phyloP scores from a whole-genome alignment of 2,329 filamentous ascomycete species.

The Neophaeococcomyces aloes region DNA sequence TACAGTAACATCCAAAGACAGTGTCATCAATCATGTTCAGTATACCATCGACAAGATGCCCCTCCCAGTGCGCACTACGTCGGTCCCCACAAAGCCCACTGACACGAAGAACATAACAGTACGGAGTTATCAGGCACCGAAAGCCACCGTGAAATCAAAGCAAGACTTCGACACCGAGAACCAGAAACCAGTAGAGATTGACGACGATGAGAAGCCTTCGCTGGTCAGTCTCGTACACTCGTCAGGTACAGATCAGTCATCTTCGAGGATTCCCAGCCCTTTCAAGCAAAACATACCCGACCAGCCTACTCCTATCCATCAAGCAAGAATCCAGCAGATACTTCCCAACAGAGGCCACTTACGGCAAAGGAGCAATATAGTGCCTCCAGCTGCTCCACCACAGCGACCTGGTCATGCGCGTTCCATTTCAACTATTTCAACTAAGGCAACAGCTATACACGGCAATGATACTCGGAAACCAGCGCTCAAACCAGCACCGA shows the following conservation, averaged over 20 bases:
- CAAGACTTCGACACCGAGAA: background rate
- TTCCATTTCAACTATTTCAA: conserved; percentile 1
- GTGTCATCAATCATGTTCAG: no score
- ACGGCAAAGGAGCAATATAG: conserved; percentile 4
- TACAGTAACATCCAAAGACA: no score
- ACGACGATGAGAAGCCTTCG: background rate
- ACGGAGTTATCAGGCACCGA: background rate
- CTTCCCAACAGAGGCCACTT: background rate
- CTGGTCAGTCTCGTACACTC: background rate
- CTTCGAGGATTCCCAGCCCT: conserved; percentile 5
- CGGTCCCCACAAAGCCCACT: background rate
- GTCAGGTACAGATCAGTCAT: background rate
- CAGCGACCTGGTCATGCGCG: background rate
- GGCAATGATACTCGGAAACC: background rate
- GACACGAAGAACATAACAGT: background rate
- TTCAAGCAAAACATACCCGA: background rate
- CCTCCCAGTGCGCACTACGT: conserved; percentile 1
- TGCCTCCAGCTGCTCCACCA: background rate
- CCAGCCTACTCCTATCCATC: background rate
- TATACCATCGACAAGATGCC: background rate
- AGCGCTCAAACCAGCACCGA: background rate
- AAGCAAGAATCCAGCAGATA: background rate
- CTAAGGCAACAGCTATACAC: background rate
- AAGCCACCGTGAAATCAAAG: no score
- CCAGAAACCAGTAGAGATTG: background rate